Conservation (phyloP, 345 rosid species). For the Camelina hispida region DNA sequence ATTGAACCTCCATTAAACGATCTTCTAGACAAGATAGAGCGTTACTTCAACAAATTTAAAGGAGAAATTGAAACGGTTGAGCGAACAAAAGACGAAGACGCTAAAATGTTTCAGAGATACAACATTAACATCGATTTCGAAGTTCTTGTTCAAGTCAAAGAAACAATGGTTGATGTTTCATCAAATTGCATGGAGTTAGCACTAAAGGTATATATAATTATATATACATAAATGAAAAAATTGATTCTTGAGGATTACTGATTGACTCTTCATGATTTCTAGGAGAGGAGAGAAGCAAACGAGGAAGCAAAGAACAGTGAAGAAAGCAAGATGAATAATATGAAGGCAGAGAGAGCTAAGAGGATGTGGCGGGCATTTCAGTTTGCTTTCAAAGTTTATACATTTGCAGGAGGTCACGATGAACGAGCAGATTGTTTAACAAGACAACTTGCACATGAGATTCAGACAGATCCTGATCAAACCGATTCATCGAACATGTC, state of each 20-base stretch:
- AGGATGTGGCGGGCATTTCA: slow-evolving; percentile 72
- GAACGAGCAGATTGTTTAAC: slow-evolving; percentile 63
- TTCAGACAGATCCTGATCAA: slow-evolving; percentile 55
- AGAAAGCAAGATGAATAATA: slow-evolving; percentile 36
- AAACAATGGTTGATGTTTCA: slow-evolving; percentile 74
- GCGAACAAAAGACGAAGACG: slow-evolving; percentile 65
- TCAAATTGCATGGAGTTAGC: slow-evolving; percentile 74
- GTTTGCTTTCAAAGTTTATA: slow-evolving; percentile 63
- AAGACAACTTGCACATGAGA: slow-evolving; percentile 60
- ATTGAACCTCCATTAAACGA: slow-evolving; percentile 55
- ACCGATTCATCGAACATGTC: slow-evolving; percentile 27
- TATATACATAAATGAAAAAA: not conserved
- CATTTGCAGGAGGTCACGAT: slow-evolving; percentile 77
- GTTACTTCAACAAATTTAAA: slow-evolving; percentile 64
- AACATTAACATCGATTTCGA: slow-evolving; percentile 60
- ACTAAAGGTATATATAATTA: slow-evolving; percentile 59
- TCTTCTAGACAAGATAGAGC: slow-evolving; percentile 61
- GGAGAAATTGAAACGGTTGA: slow-evolving; percentile 64
- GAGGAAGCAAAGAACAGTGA: slow-evolving; percentile 34
- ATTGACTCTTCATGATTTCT: not conserved
- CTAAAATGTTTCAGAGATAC: slow-evolving; percentile 53
- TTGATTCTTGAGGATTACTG: not conserved
- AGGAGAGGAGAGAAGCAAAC: slow-evolving; percentile 60
- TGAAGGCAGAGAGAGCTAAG: slow-evolving; percentile 46
- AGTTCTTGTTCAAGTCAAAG: slow-evolving; percentile 60